Base-by-base conservation (phyloP, 345 rosid species). In the Eutrema heterophyllum region DNA sequence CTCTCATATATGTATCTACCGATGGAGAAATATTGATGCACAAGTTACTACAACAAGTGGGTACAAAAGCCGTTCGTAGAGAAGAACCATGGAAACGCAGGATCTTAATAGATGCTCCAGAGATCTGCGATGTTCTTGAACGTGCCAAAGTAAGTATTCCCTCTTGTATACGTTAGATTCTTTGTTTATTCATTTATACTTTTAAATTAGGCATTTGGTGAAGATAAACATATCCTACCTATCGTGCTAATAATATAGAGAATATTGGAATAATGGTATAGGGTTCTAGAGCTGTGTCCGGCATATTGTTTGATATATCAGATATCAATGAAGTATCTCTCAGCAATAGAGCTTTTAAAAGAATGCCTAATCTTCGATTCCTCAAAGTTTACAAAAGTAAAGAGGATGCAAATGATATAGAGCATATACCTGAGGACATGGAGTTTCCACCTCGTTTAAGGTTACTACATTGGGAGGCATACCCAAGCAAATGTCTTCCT, bases 1-100 rank as follows among this genome's bases (percentile, higher is more conserved):
- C 77, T 27, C 77, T 84, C 4, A 26, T 84, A 39, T 0, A 62
- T 26, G 8, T 67, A 10, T 63, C 57, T 3, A 0, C 0, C 0
- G 5, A 30, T 0, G 11, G 41, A 0, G 9, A 26, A 2, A 4
- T 58, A 58, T 9, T 15, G 14, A 75, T 84, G 73, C 83, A 84
- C 71, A 73, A 59, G 27, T 63, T 78, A 64, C 41, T 78, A 1
- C 67, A 66, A 45, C 82, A 78, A 49, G 26, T 83, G 79, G 81
- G 58, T 21, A 10, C 12, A 58, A 10, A 68, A 16, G 33, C 43
- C 40, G 12, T 78, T 29, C 73, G 13, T 0, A 40, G 10, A 58
- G 33, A 80, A 74, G 41, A 61, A 0, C 78, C 81, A 41, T 72
- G 62, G 39, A 68, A 56, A 58, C 76, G 52, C 0, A 46, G 27